Percentiles rank a stretch among this genome's conserved stretches.
phyloP scores from a whole-genome alignment of 2,329 filamentous ascomycete species.

The Juglanconis sp. region DNA sequence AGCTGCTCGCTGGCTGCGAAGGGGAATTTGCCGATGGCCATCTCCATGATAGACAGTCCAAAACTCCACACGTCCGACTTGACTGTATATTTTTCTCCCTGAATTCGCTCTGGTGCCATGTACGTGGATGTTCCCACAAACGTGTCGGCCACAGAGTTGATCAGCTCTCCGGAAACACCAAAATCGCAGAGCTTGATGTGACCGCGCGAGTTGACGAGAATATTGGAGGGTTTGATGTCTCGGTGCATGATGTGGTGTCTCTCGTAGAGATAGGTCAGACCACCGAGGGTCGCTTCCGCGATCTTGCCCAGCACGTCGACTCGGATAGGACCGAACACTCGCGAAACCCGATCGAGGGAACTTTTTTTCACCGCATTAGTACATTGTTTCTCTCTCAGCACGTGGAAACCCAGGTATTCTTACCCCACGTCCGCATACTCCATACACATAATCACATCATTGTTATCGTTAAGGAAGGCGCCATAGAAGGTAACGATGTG shows the following conservation, averaged over 20 bases:
- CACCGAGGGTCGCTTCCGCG: conserved; percentile 89
- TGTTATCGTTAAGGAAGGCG: conserved; percentile 92
- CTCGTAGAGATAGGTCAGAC: conserved; percentile 90
- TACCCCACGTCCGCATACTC: conserved; percentile 99
- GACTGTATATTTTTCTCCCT: conserved; percentile 94
- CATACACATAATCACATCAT: conserved; percentile 99
- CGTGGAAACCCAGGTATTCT: conserved; percentile 32
- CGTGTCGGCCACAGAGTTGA: conserved; percentile 96
- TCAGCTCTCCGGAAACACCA: conserved; percentile 94
- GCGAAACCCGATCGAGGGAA: conserved; percentile 88
- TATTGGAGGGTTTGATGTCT: conserved; percentile 98
- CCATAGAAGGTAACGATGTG: conserved; percentile 98
- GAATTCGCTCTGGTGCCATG: conserved; percentile 97
- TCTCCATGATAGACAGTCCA: conserved; percentile 89
- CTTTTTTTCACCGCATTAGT: conserved; percentile 30
- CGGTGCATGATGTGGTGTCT: conserved; percentile 98
- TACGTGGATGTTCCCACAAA: conserved; percentile 99
- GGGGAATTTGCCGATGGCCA: conserved; percentile 95
- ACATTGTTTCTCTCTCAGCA: not conserved
- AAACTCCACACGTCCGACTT: conserved; percentile 99
- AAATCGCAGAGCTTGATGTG: conserved; percentile 98
- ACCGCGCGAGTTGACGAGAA: conserved; percentile 89
- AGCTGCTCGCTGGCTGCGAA: conserved; percentile 74
- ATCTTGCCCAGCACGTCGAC: conserved; percentile 98
- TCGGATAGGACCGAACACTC: conserved; percentile 89